Conservation (phyloP, 345 rosid species). For the Moringa oleifera region DNA sequence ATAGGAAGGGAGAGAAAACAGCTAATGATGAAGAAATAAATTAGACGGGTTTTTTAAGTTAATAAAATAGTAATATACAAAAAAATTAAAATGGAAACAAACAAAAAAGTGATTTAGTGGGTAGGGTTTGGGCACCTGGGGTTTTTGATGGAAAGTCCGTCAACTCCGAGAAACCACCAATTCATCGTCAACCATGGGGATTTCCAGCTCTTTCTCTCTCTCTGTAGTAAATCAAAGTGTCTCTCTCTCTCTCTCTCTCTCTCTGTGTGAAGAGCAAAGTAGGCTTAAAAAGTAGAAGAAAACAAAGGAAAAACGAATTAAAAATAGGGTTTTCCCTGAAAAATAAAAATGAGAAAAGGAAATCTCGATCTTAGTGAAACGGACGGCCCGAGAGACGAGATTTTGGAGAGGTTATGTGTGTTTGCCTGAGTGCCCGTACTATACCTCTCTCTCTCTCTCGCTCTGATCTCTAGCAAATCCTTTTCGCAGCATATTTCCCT, state of each 20-base stretch:
- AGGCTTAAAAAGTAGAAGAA: not conserved
- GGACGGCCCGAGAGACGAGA: conserved; percentile 18
- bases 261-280: not conserved
- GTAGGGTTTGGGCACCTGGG: conserved; percentile 21
- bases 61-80: not conserved
- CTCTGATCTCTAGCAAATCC: not conserved
- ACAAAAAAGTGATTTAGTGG: conserved; percentile 16
- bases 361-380: conserved; percentile 20
- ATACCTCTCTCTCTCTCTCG: not conserved
- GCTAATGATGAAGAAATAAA: conserved; percentile 7
- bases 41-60: not conserved
- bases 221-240: not conserved
- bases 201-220: conserved; percentile 3
- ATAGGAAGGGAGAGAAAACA: not conserved
- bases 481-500: not conserved
- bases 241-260: not conserved
- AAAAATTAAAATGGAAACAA: conserved; percentile 4
- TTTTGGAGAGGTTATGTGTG: not conserved
- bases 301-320: not conserved
- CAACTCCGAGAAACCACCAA: conserved; percentile 8
- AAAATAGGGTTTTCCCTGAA: too few species aligned
- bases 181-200: conserved; percentile 14
- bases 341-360: not conserved
- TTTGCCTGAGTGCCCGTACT: not conserved
- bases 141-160: conserved; percentile 13